phyloP scores from a whole-genome alignment of 306 rosid genomes.

The Calophaca sinica region DNA sequence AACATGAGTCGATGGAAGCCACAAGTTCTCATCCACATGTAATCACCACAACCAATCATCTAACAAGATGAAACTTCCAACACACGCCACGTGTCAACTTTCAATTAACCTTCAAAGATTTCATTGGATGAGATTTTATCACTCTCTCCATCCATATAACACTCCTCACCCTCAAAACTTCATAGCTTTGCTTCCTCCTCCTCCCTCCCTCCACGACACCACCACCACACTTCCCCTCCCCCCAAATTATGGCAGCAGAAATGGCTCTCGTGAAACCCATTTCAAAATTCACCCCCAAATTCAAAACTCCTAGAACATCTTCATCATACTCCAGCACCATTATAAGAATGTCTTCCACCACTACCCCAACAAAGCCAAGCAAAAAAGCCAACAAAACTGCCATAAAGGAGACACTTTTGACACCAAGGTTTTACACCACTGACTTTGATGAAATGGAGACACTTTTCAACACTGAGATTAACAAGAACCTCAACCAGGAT shows the following conservation, averaged over 20 bases:
- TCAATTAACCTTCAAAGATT: conserved; percentile 60
- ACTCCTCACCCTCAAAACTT: background rate
- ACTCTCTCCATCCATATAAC: conserved; percentile 2
- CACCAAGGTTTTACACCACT: conserved; percentile 96
- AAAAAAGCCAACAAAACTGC: conserved; percentile 62
- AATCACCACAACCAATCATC: conserved; percentile 57
- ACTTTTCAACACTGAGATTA: conserved; percentile 97
- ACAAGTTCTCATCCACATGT: conserved; percentile 51
- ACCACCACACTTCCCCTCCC: background rate
- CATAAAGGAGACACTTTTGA: conserved; percentile 87
- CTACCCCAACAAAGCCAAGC: conserved; percentile 58
- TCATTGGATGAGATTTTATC: conserved; percentile 73
- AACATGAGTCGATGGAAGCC: conserved; percentile 25
- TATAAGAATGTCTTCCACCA: conserved; percentile 67
- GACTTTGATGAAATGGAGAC: conserved; percentile 98
- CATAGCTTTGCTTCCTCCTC: background rate
- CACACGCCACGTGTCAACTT: conserved; percentile 60
- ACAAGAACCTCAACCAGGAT: conserved; percentile 76
- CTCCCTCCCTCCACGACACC: background rate
- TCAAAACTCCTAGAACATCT: conserved; percentile 51
- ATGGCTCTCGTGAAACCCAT: conserved; percentile 93
- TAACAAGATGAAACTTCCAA: conserved; percentile 9
- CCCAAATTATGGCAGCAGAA: conserved; percentile 66
- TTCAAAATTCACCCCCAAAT: conserved; percentile 66
- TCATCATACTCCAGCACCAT: conserved; percentile 52